phyloP scores from a whole-genome alignment of 352 stramenopile genomes.

The Elongisporangium undulatum region DNA sequence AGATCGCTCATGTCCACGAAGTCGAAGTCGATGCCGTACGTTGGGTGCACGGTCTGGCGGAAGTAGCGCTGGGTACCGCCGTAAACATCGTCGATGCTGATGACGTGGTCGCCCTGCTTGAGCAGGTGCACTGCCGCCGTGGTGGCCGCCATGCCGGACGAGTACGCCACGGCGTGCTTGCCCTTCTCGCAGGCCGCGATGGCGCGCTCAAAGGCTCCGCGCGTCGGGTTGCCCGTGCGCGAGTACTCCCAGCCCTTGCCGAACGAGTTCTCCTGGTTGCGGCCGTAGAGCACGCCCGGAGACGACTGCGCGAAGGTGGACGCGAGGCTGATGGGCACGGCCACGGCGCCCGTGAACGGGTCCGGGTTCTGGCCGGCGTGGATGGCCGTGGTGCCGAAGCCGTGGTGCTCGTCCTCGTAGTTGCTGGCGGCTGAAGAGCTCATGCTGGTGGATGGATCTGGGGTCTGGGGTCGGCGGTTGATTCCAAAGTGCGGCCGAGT shows the following conservation, averaged over 20 bases:
- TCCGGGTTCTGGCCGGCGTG: conserved; percentile 79
- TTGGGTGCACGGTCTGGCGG: conserved; percentile 86
- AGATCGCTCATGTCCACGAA: conserved; percentile 93
- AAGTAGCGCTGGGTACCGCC: conserved; percentile 94
- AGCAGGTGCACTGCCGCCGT: conserved; percentile 86
- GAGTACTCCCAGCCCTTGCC: conserved; percentile 96
- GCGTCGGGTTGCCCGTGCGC: conserved; percentile 95
- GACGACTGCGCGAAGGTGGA: conserved; percentile 89
- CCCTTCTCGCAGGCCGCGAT: conserved; percentile 91
- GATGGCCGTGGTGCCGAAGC: conserved; percentile 81
- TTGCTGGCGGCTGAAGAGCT: conserved; percentile 22
- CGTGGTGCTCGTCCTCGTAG: conserved; percentile 74
- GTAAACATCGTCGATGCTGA: conserved; percentile 95
- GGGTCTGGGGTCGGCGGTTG: conserved; percentile 3
- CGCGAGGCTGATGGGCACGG: conserved; percentile 89
- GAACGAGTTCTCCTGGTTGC: conserved; percentile 82
- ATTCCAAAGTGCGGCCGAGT: conserved; percentile 2
- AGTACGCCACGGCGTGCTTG: conserved; percentile 85
- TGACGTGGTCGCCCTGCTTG: conserved; percentile 91
- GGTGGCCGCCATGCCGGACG: conserved; percentile 89
- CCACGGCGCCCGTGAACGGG: conserved; percentile 73
- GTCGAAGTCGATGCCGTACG: conserved; percentile 91
- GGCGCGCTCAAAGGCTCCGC: conserved; percentile 91
- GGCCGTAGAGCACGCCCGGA: conserved; percentile 69
- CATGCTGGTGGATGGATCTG: not conserved